Base-by-base conservation (phyloP, 331 rosid genomes). In the Malus hybrid region DNA sequence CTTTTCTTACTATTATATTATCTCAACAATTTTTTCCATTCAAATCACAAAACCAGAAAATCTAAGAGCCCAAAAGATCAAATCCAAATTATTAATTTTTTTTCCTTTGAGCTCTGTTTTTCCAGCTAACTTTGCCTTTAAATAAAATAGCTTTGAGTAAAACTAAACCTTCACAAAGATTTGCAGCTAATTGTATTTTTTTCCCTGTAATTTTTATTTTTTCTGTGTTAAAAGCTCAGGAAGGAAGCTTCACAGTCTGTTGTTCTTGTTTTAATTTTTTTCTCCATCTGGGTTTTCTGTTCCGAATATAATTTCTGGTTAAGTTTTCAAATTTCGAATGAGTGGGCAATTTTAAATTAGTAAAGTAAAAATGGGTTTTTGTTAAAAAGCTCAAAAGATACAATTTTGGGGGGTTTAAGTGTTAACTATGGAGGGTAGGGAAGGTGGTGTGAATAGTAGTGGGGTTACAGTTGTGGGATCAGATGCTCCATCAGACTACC, bases 381-480 rank as follows among this genome's bases (percentile, higher is more conserved):
- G 85, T 83, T 71, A 83, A 70, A 75, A 71, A 76, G 84, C 55
- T 81, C 55, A 33, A 85, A 79, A 44, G 76, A 71, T 75, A 67
- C 71, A 70, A 78, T 59, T 82, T 87, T 79, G 22, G 76, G 60
- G 72, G 70, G 82, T 84, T 64, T 78, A 77, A 75, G 79, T 85
- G 14, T 82, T 81, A 84, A 82, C 78, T 71, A 92, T 94, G 99
- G 99, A 94, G 84, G 85, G 89, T 32, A 91, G 97, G 67, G 98
- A 89, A 68, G 44, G 44, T 39, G 90, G 87, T 22, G 89, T 87
- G 74, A 80, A 73, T 65, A 85, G 82, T 57, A 88, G 96, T 77
- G 97, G 96, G 81, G 97, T 94, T 78, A 90, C 97, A 85, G 97
- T 95, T 83, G 96, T 92, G 65, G 99, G 92, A 89, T 95, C 97